These are phyloP conservation scores for Nemania sp. DNA, from an alignment of 2,329 filamentous ascomycete species.

Conservation along the genomic window DNA sequence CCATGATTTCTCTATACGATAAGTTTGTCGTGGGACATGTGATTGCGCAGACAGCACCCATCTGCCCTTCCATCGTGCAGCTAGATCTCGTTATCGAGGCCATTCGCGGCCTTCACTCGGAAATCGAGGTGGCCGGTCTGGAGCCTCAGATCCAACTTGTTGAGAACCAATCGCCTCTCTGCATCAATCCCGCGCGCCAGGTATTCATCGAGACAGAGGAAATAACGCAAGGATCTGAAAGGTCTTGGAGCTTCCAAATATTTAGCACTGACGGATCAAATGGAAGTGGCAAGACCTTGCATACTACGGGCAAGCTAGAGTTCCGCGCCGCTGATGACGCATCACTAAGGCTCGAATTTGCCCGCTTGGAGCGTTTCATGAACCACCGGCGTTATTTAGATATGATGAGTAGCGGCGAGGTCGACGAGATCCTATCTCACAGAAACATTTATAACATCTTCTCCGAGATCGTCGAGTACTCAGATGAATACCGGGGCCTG, in stretches of 20 bases:
- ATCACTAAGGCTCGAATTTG: conserved; percentile 24
- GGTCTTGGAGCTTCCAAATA: conserved; percentile 13
- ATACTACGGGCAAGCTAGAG: conserved; percentile 25
- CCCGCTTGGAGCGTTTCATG: conserved; percentile 26
- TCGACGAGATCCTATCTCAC: conserved; percentile 42
- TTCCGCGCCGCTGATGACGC: conserved; percentile 21
- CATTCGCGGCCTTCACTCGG: conserved; percentile 39
- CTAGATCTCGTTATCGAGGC: conserved; percentile 41
- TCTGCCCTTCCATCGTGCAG: conserved; percentile 46
- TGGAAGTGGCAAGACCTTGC: conserved; percentile 7
- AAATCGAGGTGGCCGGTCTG: conserved; percentile 23
- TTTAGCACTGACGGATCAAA: conserved; percentile 7
- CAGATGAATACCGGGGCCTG: conserved; percentile 41
- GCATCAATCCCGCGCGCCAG: conserved; percentile 16
- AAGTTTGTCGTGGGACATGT: conserved; percentile 44
- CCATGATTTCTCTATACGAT: conserved; percentile 41
- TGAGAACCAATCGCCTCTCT: conserved; percentile 25
- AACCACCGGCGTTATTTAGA: conserved; percentile 24
- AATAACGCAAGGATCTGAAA: neutral
- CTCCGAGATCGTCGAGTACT: conserved; percentile 44
- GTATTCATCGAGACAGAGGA: conserved; percentile 12
- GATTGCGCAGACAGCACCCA: conserved; percentile 45
- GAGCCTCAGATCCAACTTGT: conserved; percentile 34
- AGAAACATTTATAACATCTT: conserved; percentile 47
- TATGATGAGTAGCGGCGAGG: conserved; percentile 23